Evolutionary conservation across 106 monocot species (phyloP).

Genomic region (Acorus calamus): DNA sequence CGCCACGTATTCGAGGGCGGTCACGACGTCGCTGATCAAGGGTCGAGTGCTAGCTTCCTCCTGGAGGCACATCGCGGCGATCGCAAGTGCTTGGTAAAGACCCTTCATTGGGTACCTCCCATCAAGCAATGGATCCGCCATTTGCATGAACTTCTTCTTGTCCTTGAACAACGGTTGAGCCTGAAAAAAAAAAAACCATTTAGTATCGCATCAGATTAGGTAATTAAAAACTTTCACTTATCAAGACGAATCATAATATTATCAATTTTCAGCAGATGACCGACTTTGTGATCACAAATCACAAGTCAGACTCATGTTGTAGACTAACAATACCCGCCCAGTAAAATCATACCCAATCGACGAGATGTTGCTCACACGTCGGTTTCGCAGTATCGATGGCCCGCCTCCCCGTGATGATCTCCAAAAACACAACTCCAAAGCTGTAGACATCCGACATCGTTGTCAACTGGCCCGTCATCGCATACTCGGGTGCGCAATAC

Average conservation of each 20-base stretch:
- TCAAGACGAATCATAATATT: too few species aligned
- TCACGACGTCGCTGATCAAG: conserved; percentile 60
- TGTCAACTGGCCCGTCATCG: conserved; percentile 30
- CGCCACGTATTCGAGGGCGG: conserved; percentile 50
- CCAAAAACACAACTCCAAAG: conserved; percentile 42
- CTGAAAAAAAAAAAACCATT: conserved; percentile 19
- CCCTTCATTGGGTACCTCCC: conserved; percentile 41
- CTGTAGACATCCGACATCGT: conserved; percentile 48
- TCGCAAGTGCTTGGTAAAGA: conserved; percentile 63
- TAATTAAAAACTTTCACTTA: too few species aligned
- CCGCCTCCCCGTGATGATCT: conserved; percentile 43
- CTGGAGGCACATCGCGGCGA: conserved; percentile 75
- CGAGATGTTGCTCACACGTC: conserved; percentile 26
- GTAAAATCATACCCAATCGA: conserved; percentile 27
- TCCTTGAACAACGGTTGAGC: conserved; percentile 64
- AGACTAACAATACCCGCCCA: too few species aligned
- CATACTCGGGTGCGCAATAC: conserved; percentile 43
- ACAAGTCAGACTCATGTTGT: too few species aligned
- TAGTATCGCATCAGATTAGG: background rate
- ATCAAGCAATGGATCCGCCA: conserved; percentile 60
- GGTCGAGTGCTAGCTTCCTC: conserved; percentile 56
- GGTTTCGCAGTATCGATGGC: conserved; percentile 24
- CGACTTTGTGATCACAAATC: too few species aligned
- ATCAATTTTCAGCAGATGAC: too few species aligned
- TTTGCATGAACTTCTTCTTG: conserved; percentile 54